These are phyloP conservation scores for Pestalotiopsis sp. DNA, from an alignment of 2,329 filamentous ascomycete genomes.

Conservation along the genomic window DNA sequence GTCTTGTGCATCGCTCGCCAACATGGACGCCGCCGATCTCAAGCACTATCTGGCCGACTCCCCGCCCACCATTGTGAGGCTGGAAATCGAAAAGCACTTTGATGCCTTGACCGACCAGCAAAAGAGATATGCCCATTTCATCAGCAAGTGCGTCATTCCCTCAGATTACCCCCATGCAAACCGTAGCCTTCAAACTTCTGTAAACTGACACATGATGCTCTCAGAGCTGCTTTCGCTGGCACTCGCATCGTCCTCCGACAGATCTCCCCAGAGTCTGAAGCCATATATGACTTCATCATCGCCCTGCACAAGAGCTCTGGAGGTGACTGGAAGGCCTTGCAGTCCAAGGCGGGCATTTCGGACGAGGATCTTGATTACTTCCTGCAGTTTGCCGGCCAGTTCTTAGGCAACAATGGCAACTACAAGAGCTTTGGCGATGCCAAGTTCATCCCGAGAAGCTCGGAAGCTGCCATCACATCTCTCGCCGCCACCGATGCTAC, in stretches of 20 bases:
- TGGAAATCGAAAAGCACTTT: constrained; percentile 93
- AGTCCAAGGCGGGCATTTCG: constrained; percentile 62
- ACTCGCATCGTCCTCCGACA: constrained; percentile 79
- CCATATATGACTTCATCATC: constrained; percentile 80
- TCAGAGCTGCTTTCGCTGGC: constrained; percentile 73
- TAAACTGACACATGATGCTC: constrained; percentile 6
- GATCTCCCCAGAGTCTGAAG: constrained; percentile 77
- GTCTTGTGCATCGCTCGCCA: constrained; percentile 23
- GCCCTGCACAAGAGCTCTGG: constrained; percentile 64
- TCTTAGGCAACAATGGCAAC: constrained; percentile 79
- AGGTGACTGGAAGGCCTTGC: constrained; percentile 72
- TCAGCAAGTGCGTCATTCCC: constrained; percentile 64
- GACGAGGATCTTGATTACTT: constrained; percentile 66
- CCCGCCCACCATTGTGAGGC: constrained; percentile 81
- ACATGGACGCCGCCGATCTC: constrained; percentile 61
- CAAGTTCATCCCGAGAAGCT: constrained; percentile 77
- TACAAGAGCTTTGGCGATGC: constrained; percentile 87
- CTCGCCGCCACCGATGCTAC: constrained; percentile 62
- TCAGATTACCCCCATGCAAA: not conserved
- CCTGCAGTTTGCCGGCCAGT: constrained; percentile 75
- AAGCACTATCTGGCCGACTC: constrained; percentile 86
- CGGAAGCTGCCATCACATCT: constrained; percentile 62
- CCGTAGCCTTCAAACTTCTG: not conserved
- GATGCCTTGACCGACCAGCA: constrained; percentile 72
- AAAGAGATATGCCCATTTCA: constrained; percentile 89